A percentile compares a stretch with the other conserved stretches of the same genome.
Conservation (phyloP, 805 yeast genomes). For the Lipomyces lipofer region DNA sequence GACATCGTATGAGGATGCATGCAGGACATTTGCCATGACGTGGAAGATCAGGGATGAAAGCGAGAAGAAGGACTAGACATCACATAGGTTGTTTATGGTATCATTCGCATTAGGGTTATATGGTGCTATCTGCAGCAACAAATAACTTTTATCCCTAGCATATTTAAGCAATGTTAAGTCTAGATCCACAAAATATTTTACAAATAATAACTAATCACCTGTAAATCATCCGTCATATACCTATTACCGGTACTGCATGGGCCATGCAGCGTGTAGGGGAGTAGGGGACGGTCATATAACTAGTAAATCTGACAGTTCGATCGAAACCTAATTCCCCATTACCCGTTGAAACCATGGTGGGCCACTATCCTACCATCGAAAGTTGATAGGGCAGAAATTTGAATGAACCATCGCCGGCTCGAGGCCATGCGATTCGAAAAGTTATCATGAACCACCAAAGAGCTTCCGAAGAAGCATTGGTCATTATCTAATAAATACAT, state of each 20-base stretch:
- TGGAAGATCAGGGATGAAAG: slow-evolving; percentile 29
- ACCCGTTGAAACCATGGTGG: no score
- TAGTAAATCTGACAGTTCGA: no score
- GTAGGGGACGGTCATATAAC: no score
- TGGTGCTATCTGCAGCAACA: not conserved
- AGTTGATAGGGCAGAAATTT: slow-evolving; percentile 50
- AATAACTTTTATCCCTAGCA: not conserved
- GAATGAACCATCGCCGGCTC: slow-evolving; percentile 52
- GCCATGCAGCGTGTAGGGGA: no score
- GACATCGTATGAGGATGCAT: slow-evolving; percentile 27
- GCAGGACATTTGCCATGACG: slow-evolving; percentile 26
- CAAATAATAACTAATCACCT: not conserved
- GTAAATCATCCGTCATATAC: not conserved
- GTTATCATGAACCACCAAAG: slow-evolving; percentile 48
- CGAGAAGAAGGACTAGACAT: slow-evolving; percentile 6
- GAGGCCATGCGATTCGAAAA: slow-evolving; percentile 47
- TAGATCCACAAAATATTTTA: not conserved
- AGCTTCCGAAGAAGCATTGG: slow-evolving; percentile 44
- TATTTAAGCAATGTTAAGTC: not conserved
- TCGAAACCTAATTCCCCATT: no score
- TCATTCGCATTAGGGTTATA: not conserved
- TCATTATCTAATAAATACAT: slow-evolving; percentile 45
- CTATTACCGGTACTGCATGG: no score
- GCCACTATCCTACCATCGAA: no score
- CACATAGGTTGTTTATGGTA: not conserved